Evolutionary conservation across 1,284 basidiomycete species (phyloP), one percentile per base, ranked within the genome.

Genomic region (Sanghuangporus weigelae): DNA sequence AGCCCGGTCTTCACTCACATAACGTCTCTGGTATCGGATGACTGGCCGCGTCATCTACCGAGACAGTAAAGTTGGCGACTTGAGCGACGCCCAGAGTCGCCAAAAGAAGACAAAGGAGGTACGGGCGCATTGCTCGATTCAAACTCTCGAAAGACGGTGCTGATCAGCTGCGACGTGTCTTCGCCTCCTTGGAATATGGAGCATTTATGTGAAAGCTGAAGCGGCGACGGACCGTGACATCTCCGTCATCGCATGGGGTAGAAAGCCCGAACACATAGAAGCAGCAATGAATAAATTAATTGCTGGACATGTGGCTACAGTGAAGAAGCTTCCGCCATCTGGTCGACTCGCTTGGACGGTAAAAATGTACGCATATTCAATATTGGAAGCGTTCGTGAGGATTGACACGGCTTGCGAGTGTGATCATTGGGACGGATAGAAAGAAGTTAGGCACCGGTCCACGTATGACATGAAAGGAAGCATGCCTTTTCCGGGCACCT

Each of bases 1-100:
- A 38, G 53, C 5, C 5, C 1, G 7, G 7, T 11, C 51, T 36
- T 12, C 38, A 75, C 82, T 68, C 63, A 83, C 83, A 85, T 58
- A 85, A 69, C 2, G 80, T 78, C 0, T 77, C 76, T 8, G 84
- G 82, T 54, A 84, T 79, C 7, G 76, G 68, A 70, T 85, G 83
- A 63, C 79, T 80, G 0, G 81, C 77, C 3, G 76, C 78, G 40
- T 76, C 74, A 67, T 75, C 75, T 19, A 84, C 75, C 10, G 69
- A 75, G 1, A 85, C 75, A 7, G 77, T 78, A 40, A 62, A 62
- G 44, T 65, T 58, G 19, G 54, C 59, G 7, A 59, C 63, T 21
- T 16, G 38, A 7, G 36, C 60, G 19, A 36, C 21, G 21, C 44
- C 35, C 7, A 57, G 36, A 35, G 57, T 12, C 11, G 26, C 48